A percentile compares a stretch with the other conserved stretches of the same genome.
phyloP scores from a whole-genome alignment of 164 flowering plant genomes.

The Aristolochia contorta region DNA sequence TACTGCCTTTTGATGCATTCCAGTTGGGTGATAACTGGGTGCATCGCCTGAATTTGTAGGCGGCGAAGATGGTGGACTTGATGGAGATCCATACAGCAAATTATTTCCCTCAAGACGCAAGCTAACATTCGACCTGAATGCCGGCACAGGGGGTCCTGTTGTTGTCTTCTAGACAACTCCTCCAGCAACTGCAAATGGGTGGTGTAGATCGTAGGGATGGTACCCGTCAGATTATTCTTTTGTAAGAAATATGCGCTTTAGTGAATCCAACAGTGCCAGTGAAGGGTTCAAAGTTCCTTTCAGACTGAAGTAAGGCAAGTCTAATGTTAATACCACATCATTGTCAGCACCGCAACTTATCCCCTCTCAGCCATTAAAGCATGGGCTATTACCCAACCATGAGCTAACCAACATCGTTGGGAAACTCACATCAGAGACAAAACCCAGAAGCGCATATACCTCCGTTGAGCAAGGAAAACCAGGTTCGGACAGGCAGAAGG shows the following conservation, averaged over 20 bases:
- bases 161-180: constrained; percentile 42
- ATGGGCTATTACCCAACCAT: constrained; percentile 80
- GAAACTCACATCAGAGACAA: constrained; percentile 44
- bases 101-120: constrained; percentile 40
- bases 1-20: background rate
- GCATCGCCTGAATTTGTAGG: background rate
- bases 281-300: constrained; percentile 71
- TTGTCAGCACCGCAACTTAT: constrained; percentile 25
- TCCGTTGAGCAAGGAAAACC: constrained; percentile 48
- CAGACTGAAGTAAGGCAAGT: constrained; percentile 36
- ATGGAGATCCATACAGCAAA: constrained; percentile 15
- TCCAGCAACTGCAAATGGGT: constrained; percentile 40
- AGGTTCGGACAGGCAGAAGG: constrained; percentile 44
- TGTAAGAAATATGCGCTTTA: constrained; percentile 34
- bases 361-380: constrained; percentile 49
- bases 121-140: constrained; percentile 31
- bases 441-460: constrained; percentile 50
- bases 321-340: constrained; percentile 35
- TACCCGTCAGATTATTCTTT: constrained; percentile 42
- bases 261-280: constrained; percentile 40
- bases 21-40: background rate
- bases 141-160: constrained; percentile 57
- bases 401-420: constrained; percentile 36
- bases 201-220: constrained; percentile 39
- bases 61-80: background rate